Evolutionary conservation across 2,329 filamentous ascomycete species (phyloP), one percentile per base, ranked within the genome.

Genomic region (Penicillium glabrum): DNA sequence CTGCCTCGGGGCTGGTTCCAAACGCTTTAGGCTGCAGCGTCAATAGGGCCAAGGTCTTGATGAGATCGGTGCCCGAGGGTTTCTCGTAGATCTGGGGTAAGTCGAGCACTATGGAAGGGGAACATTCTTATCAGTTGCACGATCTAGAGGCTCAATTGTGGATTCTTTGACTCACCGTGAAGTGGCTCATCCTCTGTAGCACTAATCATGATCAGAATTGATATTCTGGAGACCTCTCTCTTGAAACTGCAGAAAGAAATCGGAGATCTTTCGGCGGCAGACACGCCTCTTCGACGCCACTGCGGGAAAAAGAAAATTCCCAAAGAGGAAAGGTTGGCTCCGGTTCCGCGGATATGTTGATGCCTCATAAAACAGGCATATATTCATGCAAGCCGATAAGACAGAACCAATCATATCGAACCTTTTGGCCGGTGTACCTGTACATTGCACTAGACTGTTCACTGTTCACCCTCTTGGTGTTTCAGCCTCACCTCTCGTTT

Each of bases 41-140:
- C 35, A 96, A 82, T 27, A 84, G 77, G 33, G 83, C 76, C n/a
- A 97, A 83, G 26, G 85, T 84, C 26, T 80, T 75, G 49, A 91
- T 75, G 46, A 97, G 81, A 5, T 82, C 80, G 31, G 79, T 76
- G 57, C 85, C 87, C 21, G 86, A 79, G 7, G 93, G 93, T 68
- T 85, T 88, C 66, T 88, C 84, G 82, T 92, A 91, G 60, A 93
- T 82, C 68, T 92, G 90, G n/a, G 92, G 91, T 26, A 96, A 84
- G 69, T 93, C 89, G 56, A 88, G 78, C 56, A 86, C 86, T 87
- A 26, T 19, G 41, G 26, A 46, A 46, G 67, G 39, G 19, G 39
- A 19, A 29, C 26, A 35, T n/a, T 46, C 67, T 74, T 70, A 71
- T 75, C 69, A 72, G 69, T 57, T 51, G 59, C 65, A 62, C 66